Evolutionary conservation across 140 eudicot genomes (phyloP).

Genomic region (Anethum foeniculum): DNA sequence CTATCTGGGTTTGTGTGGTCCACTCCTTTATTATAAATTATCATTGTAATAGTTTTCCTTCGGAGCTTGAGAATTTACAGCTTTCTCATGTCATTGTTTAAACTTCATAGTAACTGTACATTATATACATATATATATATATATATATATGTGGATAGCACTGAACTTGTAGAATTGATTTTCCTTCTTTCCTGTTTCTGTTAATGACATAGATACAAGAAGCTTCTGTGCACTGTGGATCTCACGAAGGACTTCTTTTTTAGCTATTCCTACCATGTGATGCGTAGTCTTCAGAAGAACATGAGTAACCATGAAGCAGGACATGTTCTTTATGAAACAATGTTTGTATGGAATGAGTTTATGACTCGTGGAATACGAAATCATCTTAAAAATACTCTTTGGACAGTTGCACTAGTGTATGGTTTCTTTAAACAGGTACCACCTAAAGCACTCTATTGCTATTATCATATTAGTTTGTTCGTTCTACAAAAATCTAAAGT

Average conservation of each 20-base stretch:
- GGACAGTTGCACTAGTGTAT: conserved; percentile 92
- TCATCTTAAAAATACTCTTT: conserved; percentile 64
- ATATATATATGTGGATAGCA: neutral
- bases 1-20: conserved; percentile 45
- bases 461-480: neutral
- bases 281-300: conserved; percentile 91
- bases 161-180: conserved; percentile 28
- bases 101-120: neutral
- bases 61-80: neutral
- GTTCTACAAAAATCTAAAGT: neutral
- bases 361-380: conserved; percentile 63
- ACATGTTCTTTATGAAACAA: conserved; percentile 54
- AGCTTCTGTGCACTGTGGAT: conserved; percentile 88
- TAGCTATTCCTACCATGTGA: conserved; percentile 90
- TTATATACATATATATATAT: no score
- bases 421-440: conserved; percentile 91
- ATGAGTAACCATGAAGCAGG: conserved; percentile 45
- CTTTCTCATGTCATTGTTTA: conserved; percentile 4
- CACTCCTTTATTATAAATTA: conserved; percentile 12
- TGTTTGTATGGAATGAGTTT: conserved; percentile 98
- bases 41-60: neutral
- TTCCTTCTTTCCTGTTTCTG: conserved; percentile 23
- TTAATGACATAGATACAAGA: conserved; percentile 73
- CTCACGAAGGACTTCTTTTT: conserved; percentile 96
- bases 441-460: neutral